Conservation (phyloP, 352 stramenopile species). For the Globisporangium rhizosaccharum region DNA sequence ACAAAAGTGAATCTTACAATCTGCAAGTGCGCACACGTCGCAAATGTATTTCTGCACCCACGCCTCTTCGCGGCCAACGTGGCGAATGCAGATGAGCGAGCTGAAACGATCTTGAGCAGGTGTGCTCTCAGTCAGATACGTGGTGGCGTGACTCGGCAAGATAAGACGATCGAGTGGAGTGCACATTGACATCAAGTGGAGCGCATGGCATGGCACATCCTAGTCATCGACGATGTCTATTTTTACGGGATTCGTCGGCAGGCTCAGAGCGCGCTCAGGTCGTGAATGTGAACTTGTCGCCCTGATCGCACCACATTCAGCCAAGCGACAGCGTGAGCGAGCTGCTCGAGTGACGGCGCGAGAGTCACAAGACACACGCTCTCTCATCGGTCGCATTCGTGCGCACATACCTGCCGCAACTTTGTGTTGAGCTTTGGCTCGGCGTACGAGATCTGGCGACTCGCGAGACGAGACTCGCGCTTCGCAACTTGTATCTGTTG, state of each 20-base stretch:
- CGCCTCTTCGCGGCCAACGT: not conserved
- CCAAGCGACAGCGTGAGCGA: no score
- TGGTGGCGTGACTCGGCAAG: not conserved
- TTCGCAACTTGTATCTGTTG: not conserved
- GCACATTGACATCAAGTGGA: not conserved
- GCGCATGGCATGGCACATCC: not conserved
- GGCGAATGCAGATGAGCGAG: no score
- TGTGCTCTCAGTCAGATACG: no score
- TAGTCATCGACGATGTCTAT: no score
- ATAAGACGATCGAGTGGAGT: not conserved
- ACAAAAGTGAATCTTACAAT: constrained; percentile 9
- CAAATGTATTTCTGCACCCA: constrained; percentile 2
- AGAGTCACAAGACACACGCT: not conserved
- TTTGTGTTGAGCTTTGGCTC: constrained; percentile 80
- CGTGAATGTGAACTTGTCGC: constrained; percentile 77
- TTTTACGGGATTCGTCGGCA: not conserved
- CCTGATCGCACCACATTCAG: constrained; percentile 20
- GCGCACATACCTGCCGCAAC: constrained; percentile 53
- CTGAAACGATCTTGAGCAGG: no score
- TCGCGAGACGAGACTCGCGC: constrained; percentile 21
- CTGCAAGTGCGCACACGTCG: constrained; percentile 8
- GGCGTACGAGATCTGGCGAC: constrained; percentile 44
- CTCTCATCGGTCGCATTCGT: no score
- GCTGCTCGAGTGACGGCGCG: not conserved
- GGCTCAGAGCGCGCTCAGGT: constrained; percentile 23